Evolutionary conservation across 768 basidiomycete genomes (phyloP).

Genomic region (Boletus rufocinnamomeus): DNA sequence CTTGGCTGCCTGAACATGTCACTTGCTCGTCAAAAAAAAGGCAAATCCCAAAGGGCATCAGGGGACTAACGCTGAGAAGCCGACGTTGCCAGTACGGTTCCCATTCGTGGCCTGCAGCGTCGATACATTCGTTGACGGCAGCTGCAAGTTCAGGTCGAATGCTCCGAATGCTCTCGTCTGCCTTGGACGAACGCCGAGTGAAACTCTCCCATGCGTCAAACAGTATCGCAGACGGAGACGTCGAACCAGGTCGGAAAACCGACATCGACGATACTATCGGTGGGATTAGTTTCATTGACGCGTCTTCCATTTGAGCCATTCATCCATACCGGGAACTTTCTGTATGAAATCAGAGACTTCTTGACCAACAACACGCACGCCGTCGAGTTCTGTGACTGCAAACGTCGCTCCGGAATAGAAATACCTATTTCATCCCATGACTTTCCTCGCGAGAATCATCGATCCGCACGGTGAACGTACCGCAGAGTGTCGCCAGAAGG

Average conservation of each 20-base stretch:
- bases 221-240: slow-evolving; percentile 86
- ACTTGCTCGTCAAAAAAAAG: not conserved
- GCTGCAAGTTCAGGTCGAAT: slow-evolving; percentile 83
- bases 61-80: slow-evolving; percentile 67
- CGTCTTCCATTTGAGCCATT: not conserved
- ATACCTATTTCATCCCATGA: slow-evolving; percentile 53
- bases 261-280: slow-evolving; percentile 71
- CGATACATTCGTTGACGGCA: slow-evolving; percentile 90
- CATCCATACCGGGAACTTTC: slow-evolving; percentile 80
- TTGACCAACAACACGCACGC: slow-evolving; percentile 79
- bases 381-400: slow-evolving; percentile 85
- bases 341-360: slow-evolving; percentile 87
- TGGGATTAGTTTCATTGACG: not conserved
- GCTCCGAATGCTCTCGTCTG: slow-evolving; percentile 88
- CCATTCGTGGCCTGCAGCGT: slow-evolving; percentile 92
- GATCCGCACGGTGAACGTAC: slow-evolving; percentile 46
- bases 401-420: slow-evolving; percentile 74
- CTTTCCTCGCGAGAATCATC: slow-evolving; percentile 4
- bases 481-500: slow-evolving; percentile 85
- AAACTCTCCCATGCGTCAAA: slow-evolving; percentile 94
- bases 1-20: slow-evolving; percentile 75
- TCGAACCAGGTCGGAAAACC: slow-evolving; percentile 91
- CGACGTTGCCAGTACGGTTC: slow-evolving; percentile 88
- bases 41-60: not conserved
- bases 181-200: slow-evolving; percentile 79